Conservation (phyloP, 768 basidiomycete species). For the Austroboletus festivus region DNA sequence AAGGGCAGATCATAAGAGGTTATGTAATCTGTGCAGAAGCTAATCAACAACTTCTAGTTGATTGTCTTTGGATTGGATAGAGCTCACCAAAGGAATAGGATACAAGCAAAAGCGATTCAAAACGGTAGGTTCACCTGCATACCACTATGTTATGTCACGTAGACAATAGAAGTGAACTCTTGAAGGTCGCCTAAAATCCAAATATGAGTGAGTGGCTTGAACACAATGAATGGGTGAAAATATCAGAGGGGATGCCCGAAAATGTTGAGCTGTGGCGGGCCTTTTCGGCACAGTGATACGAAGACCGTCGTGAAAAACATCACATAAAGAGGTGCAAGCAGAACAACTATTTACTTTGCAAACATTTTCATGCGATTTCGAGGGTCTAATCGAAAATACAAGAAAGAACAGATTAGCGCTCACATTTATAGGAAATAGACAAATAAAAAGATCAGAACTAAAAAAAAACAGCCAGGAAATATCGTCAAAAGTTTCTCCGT, state of each 20-base stretch:
- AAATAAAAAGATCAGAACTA: constrained; percentile 44
- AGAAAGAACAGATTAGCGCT: too few relatives aligned
- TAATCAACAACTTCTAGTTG: constrained; percentile 93
- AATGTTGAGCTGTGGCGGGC: constrained; percentile 87
- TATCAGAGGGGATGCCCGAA: constrained; percentile 78
- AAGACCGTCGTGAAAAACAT: constrained; percentile 80
- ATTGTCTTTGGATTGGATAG: constrained; percentile 48
- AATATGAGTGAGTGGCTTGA: constrained; percentile 2
- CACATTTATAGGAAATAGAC: neutral
- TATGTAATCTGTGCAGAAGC: constrained; percentile 61
- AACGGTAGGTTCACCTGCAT: constrained; percentile 10
- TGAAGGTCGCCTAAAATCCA: too few relatives aligned
- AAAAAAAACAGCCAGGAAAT: constrained; percentile 78
- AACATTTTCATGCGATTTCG: too few relatives aligned
- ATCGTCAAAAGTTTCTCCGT: constrained; percentile 53
- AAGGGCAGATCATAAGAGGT: constrained; percentile 33
- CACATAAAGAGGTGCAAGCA: neutral
- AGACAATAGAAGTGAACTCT: too few relatives aligned
- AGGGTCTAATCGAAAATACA: too few relatives aligned
- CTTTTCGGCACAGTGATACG: constrained; percentile 82
- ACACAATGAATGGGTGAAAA: neutral
- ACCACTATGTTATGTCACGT: too few relatives aligned
- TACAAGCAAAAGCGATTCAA: neutral
- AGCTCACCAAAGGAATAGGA: constrained; percentile 26
- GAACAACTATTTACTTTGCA: constrained; percentile 9